phyloP scores from a whole-genome alignment of 2,329 filamentous ascomycete species.

The Dactylonectria macrodidyma region DNA sequence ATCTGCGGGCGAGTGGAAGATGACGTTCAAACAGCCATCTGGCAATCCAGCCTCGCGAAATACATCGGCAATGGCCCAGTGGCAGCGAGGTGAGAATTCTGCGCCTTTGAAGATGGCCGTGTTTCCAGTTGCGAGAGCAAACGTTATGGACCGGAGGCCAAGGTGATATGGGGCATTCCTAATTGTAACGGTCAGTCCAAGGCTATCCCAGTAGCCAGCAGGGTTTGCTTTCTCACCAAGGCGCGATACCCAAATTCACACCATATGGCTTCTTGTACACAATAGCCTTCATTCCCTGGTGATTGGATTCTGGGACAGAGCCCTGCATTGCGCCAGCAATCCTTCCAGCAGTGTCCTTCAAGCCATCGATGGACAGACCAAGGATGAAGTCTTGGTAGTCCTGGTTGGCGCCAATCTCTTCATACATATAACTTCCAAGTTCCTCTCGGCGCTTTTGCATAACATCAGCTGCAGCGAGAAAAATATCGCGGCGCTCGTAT shows the following conservation, averaged over 20 bases:
- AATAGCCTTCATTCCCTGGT: conserved; percentile 37
- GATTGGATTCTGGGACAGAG: conserved; percentile 44
- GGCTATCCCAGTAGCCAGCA: not conserved
- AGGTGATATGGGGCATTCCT: conserved; percentile 27
- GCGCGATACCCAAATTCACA: conserved; percentile 32
- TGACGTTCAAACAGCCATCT: conserved; percentile 79
- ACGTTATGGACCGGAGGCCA: conserved; percentile 15
- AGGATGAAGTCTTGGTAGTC: conserved; percentile 49
- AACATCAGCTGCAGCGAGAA: conserved; percentile 28
- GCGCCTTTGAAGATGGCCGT: conserved; percentile 81
- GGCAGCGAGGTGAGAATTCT: conserved; percentile 75
- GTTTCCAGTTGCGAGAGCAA: conserved; percentile 66
- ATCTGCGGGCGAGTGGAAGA: conserved; percentile 75
- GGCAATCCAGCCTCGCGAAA: conserved; percentile 83
- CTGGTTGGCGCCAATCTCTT: conserved; percentile 30
- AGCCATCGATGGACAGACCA: conserved; percentile 46
- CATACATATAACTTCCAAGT: conserved; percentile 19
- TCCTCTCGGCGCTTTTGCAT: conserved; percentile 17
- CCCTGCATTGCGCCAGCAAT: conserved; percentile 48
- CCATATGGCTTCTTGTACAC: conserved; percentile 34
- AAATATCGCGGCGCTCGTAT: conserved; percentile 26
- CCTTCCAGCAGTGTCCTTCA: conserved; percentile 55
- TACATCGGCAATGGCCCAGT: conserved; percentile 72
- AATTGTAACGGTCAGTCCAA: not conserved
- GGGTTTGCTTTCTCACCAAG: conserved; percentile 15